Conservation (phyloP, 148 eudicot species). For the Chenopodium formosanum region DNA sequence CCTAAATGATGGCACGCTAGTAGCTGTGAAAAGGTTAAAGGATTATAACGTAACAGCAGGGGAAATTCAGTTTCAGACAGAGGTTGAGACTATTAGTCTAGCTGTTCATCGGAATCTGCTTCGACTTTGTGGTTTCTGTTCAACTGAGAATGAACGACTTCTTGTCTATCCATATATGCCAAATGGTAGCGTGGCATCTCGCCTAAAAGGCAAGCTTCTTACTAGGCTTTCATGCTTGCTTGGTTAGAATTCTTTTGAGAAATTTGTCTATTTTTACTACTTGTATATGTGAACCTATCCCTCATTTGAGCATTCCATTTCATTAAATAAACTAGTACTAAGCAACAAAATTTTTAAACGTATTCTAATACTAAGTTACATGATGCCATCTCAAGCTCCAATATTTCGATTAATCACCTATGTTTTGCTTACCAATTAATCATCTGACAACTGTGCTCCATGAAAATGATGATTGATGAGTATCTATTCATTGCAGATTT, state of each 20-base stretch:
- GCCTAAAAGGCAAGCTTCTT: slow-evolving; percentile 65
- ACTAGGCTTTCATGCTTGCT: not conserved
- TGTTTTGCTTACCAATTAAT: not conserved
- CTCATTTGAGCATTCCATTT: not conserved
- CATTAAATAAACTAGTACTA: not conserved
- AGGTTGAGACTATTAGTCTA: slow-evolving; percentile 83
- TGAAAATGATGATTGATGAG: not conserved
- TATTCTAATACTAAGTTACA: not conserved
- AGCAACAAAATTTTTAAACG: not conserved
- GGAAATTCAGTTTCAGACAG: slow-evolving; percentile 86
- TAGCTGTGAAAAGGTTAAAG: slow-evolving; percentile 87
- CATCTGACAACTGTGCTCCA: not conserved
- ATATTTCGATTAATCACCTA: not conserved
- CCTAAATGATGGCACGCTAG: slow-evolving; percentile 65
- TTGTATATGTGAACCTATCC: not conserved
- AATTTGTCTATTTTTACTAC: not conserved
- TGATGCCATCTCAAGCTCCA: not conserved
- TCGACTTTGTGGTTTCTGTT: slow-evolving; percentile 79
- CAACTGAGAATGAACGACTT: slow-evolving; percentile 75
- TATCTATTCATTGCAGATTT: slow-evolving; percentile 43
- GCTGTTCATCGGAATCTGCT: slow-evolving; percentile 88
- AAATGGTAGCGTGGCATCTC: slow-evolving; percentile 90
- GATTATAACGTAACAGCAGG: slow-evolving; percentile 68
- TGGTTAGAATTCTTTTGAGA: too few relatives aligned
- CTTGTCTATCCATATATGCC: slow-evolving; percentile 88